Conservation (phyloP, 2,329 filamentous ascomycete genomes). For the Dissoconium aciculare region DNA sequence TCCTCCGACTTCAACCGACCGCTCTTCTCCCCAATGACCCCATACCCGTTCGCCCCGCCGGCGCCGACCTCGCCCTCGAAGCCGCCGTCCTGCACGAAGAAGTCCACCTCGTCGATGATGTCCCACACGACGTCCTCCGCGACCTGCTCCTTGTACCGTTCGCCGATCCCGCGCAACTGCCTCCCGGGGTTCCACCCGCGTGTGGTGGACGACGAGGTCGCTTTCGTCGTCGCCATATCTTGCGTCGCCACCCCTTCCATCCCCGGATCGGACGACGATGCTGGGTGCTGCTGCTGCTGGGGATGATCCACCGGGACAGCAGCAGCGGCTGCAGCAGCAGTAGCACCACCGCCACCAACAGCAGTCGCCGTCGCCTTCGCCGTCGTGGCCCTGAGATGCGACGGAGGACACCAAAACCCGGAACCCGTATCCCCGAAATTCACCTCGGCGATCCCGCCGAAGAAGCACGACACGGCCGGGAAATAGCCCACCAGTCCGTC, state of each 20-base stretch:
- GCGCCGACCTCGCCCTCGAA: conserved; percentile 21
- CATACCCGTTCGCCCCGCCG: conserved; percentile 12
- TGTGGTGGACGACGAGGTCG: conserved; percentile 8
- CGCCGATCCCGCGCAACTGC: conserved; percentile 47
- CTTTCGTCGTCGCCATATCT: conserved; percentile 12
- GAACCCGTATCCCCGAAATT: conserved; percentile 79
- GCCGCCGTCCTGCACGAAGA: conserved; percentile 56
- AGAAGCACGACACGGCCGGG: conserved; percentile 81
- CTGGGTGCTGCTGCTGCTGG: conserved; percentile 3
- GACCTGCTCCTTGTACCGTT: conserved; percentile 83
- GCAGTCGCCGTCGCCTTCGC: not conserved
- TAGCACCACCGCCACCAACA: not conserved
- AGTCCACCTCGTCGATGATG: conserved; percentile 86
- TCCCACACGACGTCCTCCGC: conserved; percentile 89
- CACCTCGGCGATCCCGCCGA: conserved; percentile 76
- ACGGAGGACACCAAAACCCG: conserved; percentile 78
- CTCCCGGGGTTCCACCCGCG: conserved; percentile 22
- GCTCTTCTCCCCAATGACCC: conserved; percentile 9
- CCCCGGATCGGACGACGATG: conserved; percentile 12
- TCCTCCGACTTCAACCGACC: conserved; percentile 14
- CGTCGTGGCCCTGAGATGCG: conserved; percentile 28
- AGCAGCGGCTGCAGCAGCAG: not conserved
- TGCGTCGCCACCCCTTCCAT: conserved; percentile 26
- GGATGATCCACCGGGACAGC: too few species aligned
- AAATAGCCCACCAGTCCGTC: conserved; percentile 95